Evolutionary conservation across 352 stramenopile species (phyloP).

Genomic region (Pythium folliculosum): DNA sequence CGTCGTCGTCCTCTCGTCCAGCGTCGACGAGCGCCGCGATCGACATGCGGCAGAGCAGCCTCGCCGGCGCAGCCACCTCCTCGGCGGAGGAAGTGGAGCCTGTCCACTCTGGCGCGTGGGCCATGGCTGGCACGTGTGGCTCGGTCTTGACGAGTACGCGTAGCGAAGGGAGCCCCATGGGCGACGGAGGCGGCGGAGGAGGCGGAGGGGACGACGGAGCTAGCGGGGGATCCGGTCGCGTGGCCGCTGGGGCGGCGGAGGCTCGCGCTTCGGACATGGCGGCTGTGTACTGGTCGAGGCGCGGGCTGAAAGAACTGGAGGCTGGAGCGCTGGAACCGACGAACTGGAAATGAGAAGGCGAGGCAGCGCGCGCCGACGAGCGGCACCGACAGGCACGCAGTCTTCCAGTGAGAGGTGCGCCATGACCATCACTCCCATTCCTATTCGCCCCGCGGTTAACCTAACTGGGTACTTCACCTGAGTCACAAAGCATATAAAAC

Average conservation of each 20-base stretch:
- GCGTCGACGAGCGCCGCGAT: slow-evolving; percentile 12
- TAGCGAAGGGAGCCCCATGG: background rate
- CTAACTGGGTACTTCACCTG: slow-evolving; percentile 1
- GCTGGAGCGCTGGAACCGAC: slow-evolving; percentile 8
- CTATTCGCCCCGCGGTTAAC: slow-evolving; percentile 3
- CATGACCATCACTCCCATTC: slow-evolving; percentile 24
- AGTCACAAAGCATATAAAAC: slow-evolving; percentile 6
- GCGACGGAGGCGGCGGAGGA: background rate
- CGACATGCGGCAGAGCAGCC: slow-evolving; percentile 15
- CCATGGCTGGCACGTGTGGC: background rate
- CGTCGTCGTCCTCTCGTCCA: background rate
- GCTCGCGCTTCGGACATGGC: slow-evolving; percentile 1
- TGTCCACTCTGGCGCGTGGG: background rate
- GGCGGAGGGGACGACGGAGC: slow-evolving; percentile 1
- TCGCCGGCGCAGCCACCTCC: slow-evolving; percentile 7
- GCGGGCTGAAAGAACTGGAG: background rate
- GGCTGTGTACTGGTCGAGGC: too few species aligned
- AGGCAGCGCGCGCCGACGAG: background rate
- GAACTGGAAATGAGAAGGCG: slow-evolving; percentile 20
- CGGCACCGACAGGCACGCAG: slow-evolving; percentile 7
- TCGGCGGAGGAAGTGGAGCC: background rate
- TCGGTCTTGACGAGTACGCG: slow-evolving; percentile 1
- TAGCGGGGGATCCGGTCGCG: background rate
- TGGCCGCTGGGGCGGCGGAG: background rate
- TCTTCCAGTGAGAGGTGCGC: background rate